Percentiles rank a stretch among this genome's conserved stretches.
phyloP scores from a whole-genome alignment of 225 moss, liverwort and hornwort species.

The Polytrichum formosum region DNA sequence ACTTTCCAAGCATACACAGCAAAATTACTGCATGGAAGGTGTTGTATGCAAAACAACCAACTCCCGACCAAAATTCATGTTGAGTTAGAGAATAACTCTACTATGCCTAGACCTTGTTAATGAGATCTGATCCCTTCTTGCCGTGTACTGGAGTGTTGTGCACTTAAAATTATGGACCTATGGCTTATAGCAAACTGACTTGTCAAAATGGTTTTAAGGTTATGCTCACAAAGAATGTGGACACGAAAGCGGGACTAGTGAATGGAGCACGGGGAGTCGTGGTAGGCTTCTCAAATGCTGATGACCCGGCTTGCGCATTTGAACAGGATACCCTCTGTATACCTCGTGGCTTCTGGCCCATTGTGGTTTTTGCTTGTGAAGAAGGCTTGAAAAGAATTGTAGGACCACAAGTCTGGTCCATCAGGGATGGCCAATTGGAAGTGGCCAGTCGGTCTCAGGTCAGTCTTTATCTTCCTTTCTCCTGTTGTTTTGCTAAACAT shows the following conservation, averaged over 20 bases:
- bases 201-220: conserved; percentile 36
- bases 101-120: too few species aligned
- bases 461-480: conserved; percentile 2
- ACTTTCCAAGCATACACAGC: too few species aligned
- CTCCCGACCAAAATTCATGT: too few species aligned
- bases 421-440: conserved; percentile 71
- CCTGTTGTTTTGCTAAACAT: too few species aligned
- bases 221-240: conserved; percentile 88
- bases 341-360: conserved; percentile 61
- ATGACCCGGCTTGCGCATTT: conserved; percentile 40
- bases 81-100: too few species aligned
- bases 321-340: conserved; percentile 45
- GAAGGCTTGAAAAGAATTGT: conserved; percentile 49
- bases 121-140: too few species aligned
- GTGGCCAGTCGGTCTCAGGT: conserved; percentile 80
- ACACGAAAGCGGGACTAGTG: conserved; percentile 67
- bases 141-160: too few species aligned
- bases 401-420: conserved; percentile 75
- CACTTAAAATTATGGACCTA: too few species aligned
- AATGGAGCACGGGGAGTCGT: conserved; percentile 94
- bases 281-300: conserved; percentile 66
- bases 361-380: conserved; percentile 80
- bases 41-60: too few species aligned
- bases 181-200: too few species aligned
- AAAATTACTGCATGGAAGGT: too few species aligned